These are phyloP conservation scores for Nakazawaea wyomingensis DNA, from an alignment of 805 yeast genomes.

Conservation along the genomic window DNA sequence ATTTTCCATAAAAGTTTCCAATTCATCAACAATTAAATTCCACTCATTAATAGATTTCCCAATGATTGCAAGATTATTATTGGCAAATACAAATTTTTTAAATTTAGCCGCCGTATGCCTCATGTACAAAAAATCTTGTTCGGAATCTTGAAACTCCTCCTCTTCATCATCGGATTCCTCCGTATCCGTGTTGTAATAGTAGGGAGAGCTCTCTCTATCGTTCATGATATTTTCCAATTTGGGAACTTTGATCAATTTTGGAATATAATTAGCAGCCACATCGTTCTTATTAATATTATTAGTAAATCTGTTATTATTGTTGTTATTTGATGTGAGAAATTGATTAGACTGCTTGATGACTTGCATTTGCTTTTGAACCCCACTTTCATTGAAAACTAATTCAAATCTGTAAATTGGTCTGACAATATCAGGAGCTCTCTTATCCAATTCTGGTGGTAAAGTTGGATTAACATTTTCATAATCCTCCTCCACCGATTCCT, in stretches of 20 bases:
- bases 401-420: conserved; percentile 45
- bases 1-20: conserved; percentile 30
- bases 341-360: conserved; percentile 18
- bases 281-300: too few relatives aligned
- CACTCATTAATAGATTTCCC: conserved; percentile 52
- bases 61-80: conserved; percentile 17
- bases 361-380: conserved; percentile 28
- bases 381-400: conserved; percentile 36
- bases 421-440: conserved; percentile 38
- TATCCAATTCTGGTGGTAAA: conserved; percentile 40
- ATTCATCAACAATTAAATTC: conserved; percentile 40
- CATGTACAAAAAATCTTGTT: conserved; percentile 4
- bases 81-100: conserved; percentile 7
- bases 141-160: conserved; percentile 12
- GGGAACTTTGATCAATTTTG: conserved; percentile 3
- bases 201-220: conserved; percentile 1
- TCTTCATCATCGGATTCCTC: conserved; percentile 17
- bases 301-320: too few relatives aligned
- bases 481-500: conserved; percentile 5
- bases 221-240: neutral
- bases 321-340: neutral
- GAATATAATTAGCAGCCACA: neutral
- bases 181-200: conserved; percentile 6
- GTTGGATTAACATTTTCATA: conserved; percentile 16
- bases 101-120: neutral